These are phyloP conservation scores for Xylaria sp. DNA, from an alignment of 2,329 filamentous ascomycete genomes.

Conservation along the genomic window DNA sequence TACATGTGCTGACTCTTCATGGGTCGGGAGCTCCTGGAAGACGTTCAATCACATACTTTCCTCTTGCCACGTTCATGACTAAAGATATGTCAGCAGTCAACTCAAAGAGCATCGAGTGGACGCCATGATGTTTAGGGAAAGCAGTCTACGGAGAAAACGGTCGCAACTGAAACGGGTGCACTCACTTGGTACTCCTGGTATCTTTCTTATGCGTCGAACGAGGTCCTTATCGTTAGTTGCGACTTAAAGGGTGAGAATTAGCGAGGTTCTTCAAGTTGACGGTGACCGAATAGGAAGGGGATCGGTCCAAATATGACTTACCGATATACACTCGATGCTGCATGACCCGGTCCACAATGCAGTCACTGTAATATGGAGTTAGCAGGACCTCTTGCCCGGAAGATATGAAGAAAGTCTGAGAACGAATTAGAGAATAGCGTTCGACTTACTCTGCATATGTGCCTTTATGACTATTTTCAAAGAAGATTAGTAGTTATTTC, in stretches of 20 bases:
- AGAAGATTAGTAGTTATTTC: constrained; percentile 4
- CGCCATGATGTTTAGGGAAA: not conserved
- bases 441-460: constrained; percentile 39
- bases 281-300: too few relatives aligned
- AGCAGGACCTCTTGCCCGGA: constrained; percentile 3
- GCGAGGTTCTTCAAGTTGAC: not conserved
- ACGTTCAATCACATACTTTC: constrained; percentile 94
- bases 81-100: constrained; percentile 19
- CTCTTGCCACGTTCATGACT: constrained; percentile 81
- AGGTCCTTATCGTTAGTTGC: constrained; percentile 78
- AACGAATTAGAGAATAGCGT: not conserved
- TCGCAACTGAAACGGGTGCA: not conserved
- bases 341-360: constrained; percentile 46
- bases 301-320: constrained; percentile 10
- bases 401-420: not conserved
- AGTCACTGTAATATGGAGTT: constrained; percentile 29
- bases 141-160: not conserved
- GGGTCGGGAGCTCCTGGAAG: constrained; percentile 81
- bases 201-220: constrained; percentile 85
- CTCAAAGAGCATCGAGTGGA: not conserved
- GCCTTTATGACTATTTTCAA: constrained; percentile 32
- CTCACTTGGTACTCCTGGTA: constrained; percentile 68
- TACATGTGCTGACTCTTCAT: constrained; percentile 1
- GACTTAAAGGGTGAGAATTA: constrained; percentile 52
- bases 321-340: constrained; percentile 39